These are phyloP conservation scores for Aleurites moluccanus DNA, from an alignment of 441 rosid species.

Conservation along the genomic window DNA sequence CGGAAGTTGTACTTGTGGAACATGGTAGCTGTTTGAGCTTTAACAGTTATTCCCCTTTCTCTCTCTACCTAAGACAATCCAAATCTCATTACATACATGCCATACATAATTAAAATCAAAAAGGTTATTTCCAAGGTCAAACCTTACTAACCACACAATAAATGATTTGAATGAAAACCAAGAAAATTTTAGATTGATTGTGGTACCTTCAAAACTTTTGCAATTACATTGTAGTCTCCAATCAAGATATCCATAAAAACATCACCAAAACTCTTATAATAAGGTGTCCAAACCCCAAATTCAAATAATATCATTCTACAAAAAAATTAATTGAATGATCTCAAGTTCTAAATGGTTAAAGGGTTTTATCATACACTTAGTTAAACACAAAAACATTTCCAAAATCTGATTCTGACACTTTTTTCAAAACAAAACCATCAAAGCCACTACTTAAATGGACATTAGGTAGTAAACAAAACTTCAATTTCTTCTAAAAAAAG, in stretches of 20 bases:
- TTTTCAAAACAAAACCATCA: background rate
- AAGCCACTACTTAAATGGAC: background rate
- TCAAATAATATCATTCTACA: background rate
- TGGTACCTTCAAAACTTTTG: background rate
- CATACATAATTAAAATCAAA: conserved; percentile 6
- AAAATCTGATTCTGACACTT: background rate
- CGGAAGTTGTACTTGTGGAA: conserved; percentile 46
- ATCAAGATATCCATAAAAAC: background rate
- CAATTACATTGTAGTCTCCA: background rate
- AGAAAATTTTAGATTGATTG: background rate
- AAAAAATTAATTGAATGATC: background rate
- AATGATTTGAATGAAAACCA: background rate
- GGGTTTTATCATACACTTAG: background rate
- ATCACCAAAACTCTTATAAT: background rate
- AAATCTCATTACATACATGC: conserved; percentile 11
- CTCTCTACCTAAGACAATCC: conserved; percentile 78
- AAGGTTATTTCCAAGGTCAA: background rate
- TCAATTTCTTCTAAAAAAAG: background rate
- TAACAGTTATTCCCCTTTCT: conserved; percentile 96
- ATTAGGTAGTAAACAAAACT: no score
- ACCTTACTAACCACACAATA: background rate
- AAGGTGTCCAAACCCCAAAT: background rate
- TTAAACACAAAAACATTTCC: background rate
- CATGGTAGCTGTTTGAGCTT: conserved; percentile 98
- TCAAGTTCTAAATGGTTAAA: background rate